Evolutionary conservation across 2,329 filamentous ascomycete species (phyloP), one percentile per base, ranked within the genome.

Genomic region (Colletotrichum lentis): DNA sequence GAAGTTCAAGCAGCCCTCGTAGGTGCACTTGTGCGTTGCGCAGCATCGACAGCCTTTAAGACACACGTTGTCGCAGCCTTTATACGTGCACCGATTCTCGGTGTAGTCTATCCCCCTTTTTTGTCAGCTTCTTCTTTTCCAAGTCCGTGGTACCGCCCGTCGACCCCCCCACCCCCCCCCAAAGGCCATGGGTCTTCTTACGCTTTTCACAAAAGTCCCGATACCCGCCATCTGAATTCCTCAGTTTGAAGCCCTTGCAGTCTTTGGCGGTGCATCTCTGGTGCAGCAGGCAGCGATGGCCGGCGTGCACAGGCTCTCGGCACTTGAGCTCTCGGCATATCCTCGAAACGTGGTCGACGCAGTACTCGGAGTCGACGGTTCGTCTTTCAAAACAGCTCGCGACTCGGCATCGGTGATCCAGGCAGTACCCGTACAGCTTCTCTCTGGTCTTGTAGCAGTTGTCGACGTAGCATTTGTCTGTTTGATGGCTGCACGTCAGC

Each of bases 211-310:
- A 69, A 37, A 44, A 59, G 16, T 69, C 62, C 50, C 50, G 60
- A 7, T 57, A n/a, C 4, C 55, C 55, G 5, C 62, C 41, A 39
- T 65, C 16, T 61, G 49, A 12, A 8, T 37, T 11, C 22, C 12
- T n/a, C 16, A 52, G 11, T 35, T 27, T 44, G 49, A 43, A 60
- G 22, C 24, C 11, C 8, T 66, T 69, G 62, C 66, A 69, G 10
- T 66, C 37, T 31, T 69, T 69, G 24, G 66, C 50, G 22, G 62
- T 56, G 22, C 66, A 69, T 20, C 20, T 56, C 44, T 69, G 66
- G 31, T 69, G 66, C 2, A 43, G 27, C 6, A 61, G 41, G 55
- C 66, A 69, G 31, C 49, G 56, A 37, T 61, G 20, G 3, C 50
- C 22, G 27, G 18, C 12, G 41, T 66, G 50, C 5, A 69, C 62